These are phyloP conservation scores for Amanita subjunquillea DNA, from an alignment of 768 basidiomycete species.

Conservation along the genomic window DNA sequence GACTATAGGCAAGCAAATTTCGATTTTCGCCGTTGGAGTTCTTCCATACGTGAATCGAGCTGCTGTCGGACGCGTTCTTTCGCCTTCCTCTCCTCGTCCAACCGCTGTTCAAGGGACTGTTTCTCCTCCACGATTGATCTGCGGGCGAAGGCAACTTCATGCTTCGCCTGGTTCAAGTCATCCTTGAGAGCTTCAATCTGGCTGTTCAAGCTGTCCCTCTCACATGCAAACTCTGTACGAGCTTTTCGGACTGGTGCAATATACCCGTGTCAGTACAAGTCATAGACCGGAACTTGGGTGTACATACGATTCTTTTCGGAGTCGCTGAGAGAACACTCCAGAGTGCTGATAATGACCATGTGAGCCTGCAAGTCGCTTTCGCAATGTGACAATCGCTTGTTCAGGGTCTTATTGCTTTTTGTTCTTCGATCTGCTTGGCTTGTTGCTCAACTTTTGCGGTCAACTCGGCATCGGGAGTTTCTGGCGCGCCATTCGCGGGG, in stretches of 20 bases:
- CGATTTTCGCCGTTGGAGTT: conserved; percentile 75
- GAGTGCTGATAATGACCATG: conserved; percentile 77
- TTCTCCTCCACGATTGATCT: conserved; percentile 83
- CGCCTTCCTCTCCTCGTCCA: conserved; percentile 82
- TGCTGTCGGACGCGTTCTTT: conserved; percentile 85
- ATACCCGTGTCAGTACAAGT: conserved; percentile 1
- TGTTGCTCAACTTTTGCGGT: conserved; percentile 59
- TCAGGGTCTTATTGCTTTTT: conserved; percentile 85
- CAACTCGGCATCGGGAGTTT: conserved; percentile 44
- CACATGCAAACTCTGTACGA: conserved; percentile 77
- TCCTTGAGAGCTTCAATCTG: conserved; percentile 59
- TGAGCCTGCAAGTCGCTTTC: conserved; percentile 87
- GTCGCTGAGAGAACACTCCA: conserved; percentile 81
- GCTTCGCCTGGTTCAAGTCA: conserved; percentile 70
- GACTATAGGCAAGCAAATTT: conserved; percentile 83
- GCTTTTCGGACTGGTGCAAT: conserved; percentile 70
- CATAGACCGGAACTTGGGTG: not conserved
- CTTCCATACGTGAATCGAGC: conserved; percentile 82
- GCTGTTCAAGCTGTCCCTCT: conserved; percentile 63
- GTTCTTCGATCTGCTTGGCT: conserved; percentile 68
- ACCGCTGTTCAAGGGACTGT: conserved; percentile 69
- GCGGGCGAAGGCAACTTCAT: conserved; percentile 69
- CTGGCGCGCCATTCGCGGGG: conserved; percentile 30
- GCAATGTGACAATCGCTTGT: conserved; percentile 89
- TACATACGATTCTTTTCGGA: conserved; percentile 87